Percentiles rank a stretch among this genome's conserved stretches.
phyloP scores from a whole-genome alignment of 345 rosid genomes.

The Tarenaya hassleriana region DNA sequence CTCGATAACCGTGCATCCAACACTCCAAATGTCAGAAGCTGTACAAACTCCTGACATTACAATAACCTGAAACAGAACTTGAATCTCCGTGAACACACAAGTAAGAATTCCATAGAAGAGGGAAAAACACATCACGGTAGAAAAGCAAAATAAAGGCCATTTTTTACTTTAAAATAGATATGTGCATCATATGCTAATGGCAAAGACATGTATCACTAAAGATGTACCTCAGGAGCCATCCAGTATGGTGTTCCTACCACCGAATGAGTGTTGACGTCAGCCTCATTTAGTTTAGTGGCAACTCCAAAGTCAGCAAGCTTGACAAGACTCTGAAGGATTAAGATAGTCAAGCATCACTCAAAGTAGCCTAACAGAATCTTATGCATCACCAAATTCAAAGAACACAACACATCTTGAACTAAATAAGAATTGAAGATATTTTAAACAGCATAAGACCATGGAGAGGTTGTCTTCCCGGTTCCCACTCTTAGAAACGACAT shows the following conservation, averaged over 20 bases:
- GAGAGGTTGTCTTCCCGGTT: no score
- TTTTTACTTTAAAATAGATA: neutral
- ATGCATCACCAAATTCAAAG: neutral
- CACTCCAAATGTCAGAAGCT: conserved; percentile 99
- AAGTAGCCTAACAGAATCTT: conserved; percentile 8
- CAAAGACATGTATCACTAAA: neutral
- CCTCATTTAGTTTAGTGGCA: conserved; percentile 96
- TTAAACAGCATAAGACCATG: no score
- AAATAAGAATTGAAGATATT: neutral
- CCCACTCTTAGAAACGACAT: no score
- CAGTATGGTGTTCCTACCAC: conserved; percentile 98
- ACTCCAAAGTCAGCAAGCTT: conserved; percentile 99
- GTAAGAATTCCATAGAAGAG: neutral
- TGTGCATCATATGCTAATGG: conserved; percentile 10
- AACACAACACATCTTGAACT: conserved; percentile 22
- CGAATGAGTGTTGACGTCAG: conserved; percentile 93
- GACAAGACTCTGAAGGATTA: conserved; percentile 70
- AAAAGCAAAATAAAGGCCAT: conserved; percentile 1
- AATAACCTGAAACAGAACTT: conserved; percentile 67
- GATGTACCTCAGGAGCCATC: conserved; percentile 99
- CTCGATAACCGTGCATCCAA: conserved; percentile 98
- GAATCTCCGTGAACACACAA: conserved; percentile 2
- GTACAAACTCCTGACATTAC: conserved; percentile 99
- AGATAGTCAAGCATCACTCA: conserved; percentile 17
- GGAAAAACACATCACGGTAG: neutral